Evolutionary conservation across 192 early-diverging fungal genomes (phyloP).

Genomic region (Gonapodya prolifera): DNA sequence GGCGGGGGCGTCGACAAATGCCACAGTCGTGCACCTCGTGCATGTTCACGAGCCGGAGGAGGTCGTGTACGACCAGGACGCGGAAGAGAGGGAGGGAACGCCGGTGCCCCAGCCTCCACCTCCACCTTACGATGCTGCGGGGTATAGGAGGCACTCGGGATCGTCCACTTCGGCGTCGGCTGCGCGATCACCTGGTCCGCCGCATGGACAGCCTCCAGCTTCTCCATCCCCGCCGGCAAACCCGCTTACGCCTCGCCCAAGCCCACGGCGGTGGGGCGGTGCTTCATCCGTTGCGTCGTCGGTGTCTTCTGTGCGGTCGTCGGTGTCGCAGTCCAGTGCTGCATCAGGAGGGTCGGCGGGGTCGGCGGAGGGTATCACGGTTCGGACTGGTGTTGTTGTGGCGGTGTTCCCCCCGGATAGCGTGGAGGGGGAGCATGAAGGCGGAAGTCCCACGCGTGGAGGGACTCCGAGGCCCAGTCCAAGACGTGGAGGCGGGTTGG

Average conservation of each 20-base stretch:
- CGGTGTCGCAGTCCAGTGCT: neutral
- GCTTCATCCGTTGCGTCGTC: neutral
- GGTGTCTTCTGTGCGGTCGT: neutral
- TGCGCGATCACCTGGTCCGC: neutral
- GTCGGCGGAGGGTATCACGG: neutral
- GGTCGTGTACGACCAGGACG: no score
- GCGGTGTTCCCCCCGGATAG: no score
- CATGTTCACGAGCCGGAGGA: no score
- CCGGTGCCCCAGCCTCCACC: neutral
- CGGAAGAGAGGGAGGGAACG: neutral
- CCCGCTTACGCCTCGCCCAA: neutral
- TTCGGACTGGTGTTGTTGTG: neutral
- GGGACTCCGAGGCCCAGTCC: neutral
- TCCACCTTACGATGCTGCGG: no score
- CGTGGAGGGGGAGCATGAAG: neutral
- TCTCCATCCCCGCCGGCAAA: neutral
- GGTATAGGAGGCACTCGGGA: neutral
- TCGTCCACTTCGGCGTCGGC: neutral
- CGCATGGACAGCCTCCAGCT: neutral
- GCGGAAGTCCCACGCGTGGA: neutral
- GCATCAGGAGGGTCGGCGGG: neutral
- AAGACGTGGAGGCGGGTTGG: neutral
- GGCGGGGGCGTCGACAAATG: no score
- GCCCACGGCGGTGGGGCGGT: neutral
- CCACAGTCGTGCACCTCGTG: no score